These are phyloP conservation scores for Trichoderma koningii DNA, from an alignment of 2,329 filamentous ascomycete species.

Conservation along the genomic window DNA sequence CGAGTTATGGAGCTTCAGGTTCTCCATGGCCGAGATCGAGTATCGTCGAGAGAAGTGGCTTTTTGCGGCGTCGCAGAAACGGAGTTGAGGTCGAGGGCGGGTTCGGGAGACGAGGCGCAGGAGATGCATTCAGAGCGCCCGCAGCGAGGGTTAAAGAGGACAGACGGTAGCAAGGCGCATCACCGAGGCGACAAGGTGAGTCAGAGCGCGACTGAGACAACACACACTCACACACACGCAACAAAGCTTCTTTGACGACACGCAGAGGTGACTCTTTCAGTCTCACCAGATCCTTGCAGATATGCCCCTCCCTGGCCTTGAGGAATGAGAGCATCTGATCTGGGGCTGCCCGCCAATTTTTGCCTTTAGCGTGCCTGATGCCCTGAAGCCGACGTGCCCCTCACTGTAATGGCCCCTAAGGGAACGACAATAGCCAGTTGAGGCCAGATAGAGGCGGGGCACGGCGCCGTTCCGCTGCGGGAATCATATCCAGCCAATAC, in stretches of 20 bases:
- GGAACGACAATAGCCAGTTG: not conserved
- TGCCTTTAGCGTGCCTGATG: slow-evolving; percentile 17
- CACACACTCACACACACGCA: not conserved
- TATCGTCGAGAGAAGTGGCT: slow-evolving; percentile 39
- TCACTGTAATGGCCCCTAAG: slow-evolving; percentile 18
- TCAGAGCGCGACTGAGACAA: slow-evolving; percentile 21
- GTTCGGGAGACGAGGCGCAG: slow-evolving; percentile 38
- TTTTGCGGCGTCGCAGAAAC: slow-evolving; percentile 36
- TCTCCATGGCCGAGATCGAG: slow-evolving; percentile 49
- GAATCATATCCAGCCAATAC: slow-evolving; percentile 12
- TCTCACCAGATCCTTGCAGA: slow-evolving; percentile 21
- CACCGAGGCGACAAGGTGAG: slow-evolving; percentile 27
- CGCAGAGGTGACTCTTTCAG: slow-evolving; percentile 2
- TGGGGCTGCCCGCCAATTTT: slow-evolving; percentile 8
- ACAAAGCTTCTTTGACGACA: slow-evolving; percentile 5
- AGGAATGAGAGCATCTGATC: slow-evolving; percentile 5
- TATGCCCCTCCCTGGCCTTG: slow-evolving; percentile 15
- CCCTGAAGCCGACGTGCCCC: slow-evolving; percentile 20
- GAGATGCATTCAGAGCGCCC: slow-evolving; percentile 42
- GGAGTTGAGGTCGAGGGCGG: slow-evolving; percentile 36
- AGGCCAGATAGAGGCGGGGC: slow-evolving; percentile 15
- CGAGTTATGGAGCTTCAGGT: slow-evolving; percentile 78
- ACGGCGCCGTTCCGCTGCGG: slow-evolving; percentile 20
- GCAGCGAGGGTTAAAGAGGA: slow-evolving; percentile 26
- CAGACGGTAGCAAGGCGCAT: slow-evolving; percentile 1